Evolutionary conservation across 164 flowering plant genomes (phyloP).

Genomic region (Berberis vulgaris): DNA sequence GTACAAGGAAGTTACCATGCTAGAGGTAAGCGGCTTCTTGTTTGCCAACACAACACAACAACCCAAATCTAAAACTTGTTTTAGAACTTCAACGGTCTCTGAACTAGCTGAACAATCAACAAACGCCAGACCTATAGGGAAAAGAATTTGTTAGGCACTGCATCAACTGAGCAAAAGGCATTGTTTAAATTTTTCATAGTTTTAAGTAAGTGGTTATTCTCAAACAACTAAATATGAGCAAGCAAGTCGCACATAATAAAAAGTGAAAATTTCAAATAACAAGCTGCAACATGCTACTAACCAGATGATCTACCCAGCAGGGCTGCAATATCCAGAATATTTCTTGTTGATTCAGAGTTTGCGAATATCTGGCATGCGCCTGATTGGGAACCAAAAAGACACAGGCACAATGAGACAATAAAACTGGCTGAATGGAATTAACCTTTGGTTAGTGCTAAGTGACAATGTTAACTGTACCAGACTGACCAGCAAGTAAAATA

Average conservation of each 20-base stretch:
- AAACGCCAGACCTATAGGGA: constrained; percentile 49
- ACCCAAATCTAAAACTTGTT: constrained; percentile 43
- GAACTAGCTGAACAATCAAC: constrained; percentile 95
- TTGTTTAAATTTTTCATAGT: no score
- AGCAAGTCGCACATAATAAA: background rate
- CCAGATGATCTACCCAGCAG: constrained; percentile 43
- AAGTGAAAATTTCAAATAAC: background rate
- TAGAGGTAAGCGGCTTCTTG: constrained; percentile 78
- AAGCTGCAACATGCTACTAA: constrained; percentile 20
- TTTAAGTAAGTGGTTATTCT: background rate
- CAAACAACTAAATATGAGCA: background rate
- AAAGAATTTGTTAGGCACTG: background rate
- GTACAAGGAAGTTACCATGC: constrained; percentile 37
- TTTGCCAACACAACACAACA: constrained; percentile 83
- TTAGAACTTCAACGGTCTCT: constrained; percentile 48
- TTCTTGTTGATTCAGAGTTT: constrained; percentile 22
- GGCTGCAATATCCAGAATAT: constrained; percentile 41
- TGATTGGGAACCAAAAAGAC: constrained; percentile 2
- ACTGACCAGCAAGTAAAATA: no score
- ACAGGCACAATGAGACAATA: no score
- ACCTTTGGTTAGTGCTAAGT: no score
- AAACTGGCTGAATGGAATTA: no score
- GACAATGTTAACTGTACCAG: no score
- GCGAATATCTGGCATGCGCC: constrained; percentile 35
- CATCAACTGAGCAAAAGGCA: background rate